A percentile compares a stretch with the other conserved stretches of the same genome.
These are phyloP conservation scores for Aspergillus ellipticus DNA, from an alignment of 495 filamentous ascomycete genomes.

Conservation along the genomic window DNA sequence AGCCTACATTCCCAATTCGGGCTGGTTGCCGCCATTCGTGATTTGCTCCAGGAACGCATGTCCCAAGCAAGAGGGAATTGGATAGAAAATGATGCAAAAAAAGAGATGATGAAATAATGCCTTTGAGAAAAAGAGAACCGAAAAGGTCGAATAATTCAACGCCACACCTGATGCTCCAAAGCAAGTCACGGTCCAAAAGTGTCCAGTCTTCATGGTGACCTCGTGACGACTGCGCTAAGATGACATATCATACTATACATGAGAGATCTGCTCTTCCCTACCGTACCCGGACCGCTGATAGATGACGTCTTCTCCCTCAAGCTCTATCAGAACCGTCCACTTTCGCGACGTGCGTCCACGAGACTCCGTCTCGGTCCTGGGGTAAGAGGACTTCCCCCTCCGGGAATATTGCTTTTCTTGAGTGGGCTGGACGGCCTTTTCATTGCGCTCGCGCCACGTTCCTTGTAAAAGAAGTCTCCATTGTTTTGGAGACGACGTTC, in stretches of 20 bases:
- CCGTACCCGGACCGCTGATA: not conserved
- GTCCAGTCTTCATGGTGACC: not conserved
- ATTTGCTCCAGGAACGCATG: not conserved
- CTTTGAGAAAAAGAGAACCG: not conserved
- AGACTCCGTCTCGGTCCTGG: constrained; percentile 28
- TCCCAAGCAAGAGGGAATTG: not conserved
- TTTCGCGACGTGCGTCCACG: constrained; percentile 32
- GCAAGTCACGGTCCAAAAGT: constrained; percentile 3
- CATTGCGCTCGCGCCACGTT: constrained; percentile 34
- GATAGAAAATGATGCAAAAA: not conserved
- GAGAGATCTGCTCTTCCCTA: not conserved
- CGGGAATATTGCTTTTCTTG: constrained; percentile 42
- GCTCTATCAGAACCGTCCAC: constrained; percentile 33
- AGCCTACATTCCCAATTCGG: constrained; percentile 19
- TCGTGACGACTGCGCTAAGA: not conserved
- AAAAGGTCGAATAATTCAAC: constrained; percentile 1
- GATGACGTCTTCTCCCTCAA: constrained; percentile 5
- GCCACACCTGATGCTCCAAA: constrained; percentile 14
- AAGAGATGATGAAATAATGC: not conserved
- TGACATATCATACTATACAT: constrained; percentile 5
- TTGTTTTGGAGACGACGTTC: constrained; percentile 34
- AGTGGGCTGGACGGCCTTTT: constrained; percentile 40
- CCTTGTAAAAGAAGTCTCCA: constrained; percentile 38
- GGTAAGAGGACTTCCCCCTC: constrained; percentile 24
- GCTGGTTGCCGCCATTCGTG: not conserved